Evolutionary conservation across 306 rosid species (phyloP).

Genomic region (Vicia sativa): DNA sequence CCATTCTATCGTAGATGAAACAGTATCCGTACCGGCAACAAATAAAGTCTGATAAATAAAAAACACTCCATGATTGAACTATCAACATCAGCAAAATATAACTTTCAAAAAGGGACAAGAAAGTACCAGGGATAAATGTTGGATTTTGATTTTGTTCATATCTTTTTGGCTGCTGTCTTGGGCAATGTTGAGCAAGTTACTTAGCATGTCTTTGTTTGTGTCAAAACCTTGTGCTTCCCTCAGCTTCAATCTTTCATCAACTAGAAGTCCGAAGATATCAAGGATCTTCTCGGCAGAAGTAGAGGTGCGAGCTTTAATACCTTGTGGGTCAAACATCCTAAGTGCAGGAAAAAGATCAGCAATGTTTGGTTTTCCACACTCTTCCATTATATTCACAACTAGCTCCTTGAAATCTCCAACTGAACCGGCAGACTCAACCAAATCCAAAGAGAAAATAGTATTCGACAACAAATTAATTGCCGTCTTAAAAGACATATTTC

Average conservation of each 20-base stretch:
- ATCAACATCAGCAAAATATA: too few species aligned
- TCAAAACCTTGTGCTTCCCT: constrained; percentile 9
- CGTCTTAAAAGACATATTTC: background rate
- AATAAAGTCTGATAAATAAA: too few species aligned
- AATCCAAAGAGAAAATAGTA: constrained; percentile 10
- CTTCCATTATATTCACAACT: constrained; percentile 7
- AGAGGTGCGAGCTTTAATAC: background rate
- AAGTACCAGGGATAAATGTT: constrained; percentile 25
- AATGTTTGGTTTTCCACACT: constrained; percentile 17
- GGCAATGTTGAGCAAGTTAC: constrained; percentile 14
- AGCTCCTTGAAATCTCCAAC: constrained; percentile 8
- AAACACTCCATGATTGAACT: too few species aligned
- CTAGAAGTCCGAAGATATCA: background rate
- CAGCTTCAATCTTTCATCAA: constrained; percentile 19
- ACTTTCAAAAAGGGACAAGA: too few species aligned
- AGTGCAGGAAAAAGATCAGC: constrained; percentile 15
- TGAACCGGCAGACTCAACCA: background rate
- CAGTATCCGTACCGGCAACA: too few species aligned
- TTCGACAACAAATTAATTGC: constrained; percentile 8
- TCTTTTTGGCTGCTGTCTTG: background rate
- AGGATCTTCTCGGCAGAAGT: background rate
- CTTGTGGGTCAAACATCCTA: constrained; percentile 11
- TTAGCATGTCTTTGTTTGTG: constrained; percentile 3
- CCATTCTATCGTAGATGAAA: too few species aligned
- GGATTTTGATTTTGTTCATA: constrained; percentile 9